Evolutionary conservation across 148 eudicot genomes (phyloP).

Genomic region (Arbutus unedo): DNA sequence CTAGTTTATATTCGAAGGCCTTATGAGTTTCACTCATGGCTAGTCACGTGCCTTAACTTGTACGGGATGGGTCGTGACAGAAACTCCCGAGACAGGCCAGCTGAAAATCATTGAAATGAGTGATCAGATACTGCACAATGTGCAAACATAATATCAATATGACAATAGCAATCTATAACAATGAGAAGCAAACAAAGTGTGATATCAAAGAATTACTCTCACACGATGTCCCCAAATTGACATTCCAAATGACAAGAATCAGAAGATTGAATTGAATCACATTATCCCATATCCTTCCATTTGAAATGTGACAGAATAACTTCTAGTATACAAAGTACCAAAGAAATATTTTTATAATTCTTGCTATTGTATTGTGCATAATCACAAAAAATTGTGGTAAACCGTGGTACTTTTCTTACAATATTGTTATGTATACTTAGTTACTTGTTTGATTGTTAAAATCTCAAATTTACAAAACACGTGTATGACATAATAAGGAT

Average conservation of each 20-base stretch:
- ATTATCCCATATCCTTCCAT: neutral
- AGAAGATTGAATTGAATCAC: neutral
- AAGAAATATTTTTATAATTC: neutral
- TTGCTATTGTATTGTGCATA: too few species aligned
- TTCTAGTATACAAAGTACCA: neutral
- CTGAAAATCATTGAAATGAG: constrained; percentile 89
- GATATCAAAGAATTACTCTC: neutral
- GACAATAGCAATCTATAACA: neutral
- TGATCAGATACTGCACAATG: constrained; percentile 73
- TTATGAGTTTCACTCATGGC: too few species aligned
- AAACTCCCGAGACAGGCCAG: constrained; percentile 89
- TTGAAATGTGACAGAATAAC: neutral
- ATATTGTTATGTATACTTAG: too few species aligned
- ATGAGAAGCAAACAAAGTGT: neutral
- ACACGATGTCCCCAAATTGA: neutral
- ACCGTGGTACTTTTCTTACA: neutral
- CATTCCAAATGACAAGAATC: neutral
- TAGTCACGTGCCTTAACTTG: too few species aligned
- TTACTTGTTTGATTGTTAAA: too few species aligned
- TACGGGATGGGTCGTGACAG: too few species aligned
- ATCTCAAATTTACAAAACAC: too few species aligned
- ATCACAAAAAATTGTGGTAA: too few species aligned
- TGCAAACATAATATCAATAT: constrained; percentile 4
- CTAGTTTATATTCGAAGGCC: too few species aligned
- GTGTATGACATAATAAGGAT: too few species aligned